These are phyloP conservation scores for Umbilicaria muhlenbergii DNA, from an alignment of 495 filamentous ascomycete species.

Conservation along the genomic window DNA sequence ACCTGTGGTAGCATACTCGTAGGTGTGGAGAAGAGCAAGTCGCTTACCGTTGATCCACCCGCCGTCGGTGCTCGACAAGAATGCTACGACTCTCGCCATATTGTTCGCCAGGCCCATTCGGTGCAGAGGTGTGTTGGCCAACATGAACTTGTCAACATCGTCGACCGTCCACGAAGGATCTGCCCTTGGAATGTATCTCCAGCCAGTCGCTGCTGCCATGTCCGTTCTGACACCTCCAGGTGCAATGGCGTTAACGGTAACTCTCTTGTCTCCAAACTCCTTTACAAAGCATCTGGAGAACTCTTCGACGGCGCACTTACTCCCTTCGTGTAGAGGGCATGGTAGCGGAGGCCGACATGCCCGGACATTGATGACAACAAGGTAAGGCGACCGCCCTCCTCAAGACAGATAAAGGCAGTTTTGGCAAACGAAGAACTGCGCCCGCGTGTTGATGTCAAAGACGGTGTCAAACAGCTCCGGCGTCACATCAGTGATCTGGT, in stretches of 20 bases:
- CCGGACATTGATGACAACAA: slow-evolving; percentile 21
- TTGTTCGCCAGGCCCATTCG: slow-evolving; percentile 48
- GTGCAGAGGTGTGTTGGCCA: slow-evolving; percentile 28
- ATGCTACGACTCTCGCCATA: slow-evolving; percentile 46
- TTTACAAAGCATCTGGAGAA: slow-evolving; percentile 51
- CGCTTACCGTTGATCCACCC: slow-evolving; percentile 52
- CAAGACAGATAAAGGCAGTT: slow-evolving; percentile 47
- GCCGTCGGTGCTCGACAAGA: slow-evolving; percentile 46
- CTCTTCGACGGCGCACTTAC: slow-evolving; percentile 65
- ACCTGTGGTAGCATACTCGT: too few species aligned
- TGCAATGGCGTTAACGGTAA: slow-evolving; percentile 50
- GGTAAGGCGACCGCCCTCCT: slow-evolving; percentile 22
- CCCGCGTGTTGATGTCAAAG: slow-evolving; percentile 42
- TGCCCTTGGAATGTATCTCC: slow-evolving; percentile 18
- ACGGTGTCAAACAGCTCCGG: slow-evolving; percentile 36
- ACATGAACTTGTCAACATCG: slow-evolving; percentile 21
- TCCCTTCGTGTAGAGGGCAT: slow-evolving; percentile 60
- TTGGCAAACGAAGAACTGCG: slow-evolving; percentile 49
- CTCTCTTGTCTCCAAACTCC: slow-evolving; percentile 32
- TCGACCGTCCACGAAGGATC: slow-evolving; percentile 17
- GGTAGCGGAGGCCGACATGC: slow-evolving; percentile 44
- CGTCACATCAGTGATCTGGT: slow-evolving; percentile 27
- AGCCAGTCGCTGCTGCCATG: slow-evolving; percentile 33
- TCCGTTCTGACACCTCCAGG: slow-evolving; percentile 56
- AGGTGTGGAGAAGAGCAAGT: slow-evolving; percentile 5